Conservation (phyloP, 108 stramenopile genomes). For the Parmales sp. region DNA sequence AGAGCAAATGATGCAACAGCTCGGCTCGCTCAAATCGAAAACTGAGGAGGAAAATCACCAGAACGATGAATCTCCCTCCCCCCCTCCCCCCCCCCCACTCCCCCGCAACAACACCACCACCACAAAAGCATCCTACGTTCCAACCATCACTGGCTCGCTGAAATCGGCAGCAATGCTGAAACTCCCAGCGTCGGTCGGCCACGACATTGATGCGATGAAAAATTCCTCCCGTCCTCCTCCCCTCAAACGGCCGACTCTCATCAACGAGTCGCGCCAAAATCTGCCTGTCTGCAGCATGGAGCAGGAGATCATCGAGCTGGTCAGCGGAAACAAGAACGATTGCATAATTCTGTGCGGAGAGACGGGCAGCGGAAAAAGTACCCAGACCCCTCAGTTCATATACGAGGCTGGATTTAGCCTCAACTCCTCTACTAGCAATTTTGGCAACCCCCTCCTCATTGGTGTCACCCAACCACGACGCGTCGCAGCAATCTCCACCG, state of each 20-base stretch:
- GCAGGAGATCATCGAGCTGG: constrained; percentile 92
- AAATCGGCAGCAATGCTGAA: constrained; percentile 9
- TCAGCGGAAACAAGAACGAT: constrained; percentile 72
- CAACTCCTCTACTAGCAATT: constrained; percentile 4
- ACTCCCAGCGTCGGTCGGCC: constrained; percentile 21
- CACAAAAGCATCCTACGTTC: constrained; percentile 13
- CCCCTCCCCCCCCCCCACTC: constrained; percentile 32
- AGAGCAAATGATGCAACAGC: constrained; percentile 53
- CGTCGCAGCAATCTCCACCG: constrained; percentile 92
- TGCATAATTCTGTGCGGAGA: constrained; percentile 86
- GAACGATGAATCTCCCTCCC: constrained; percentile 30
- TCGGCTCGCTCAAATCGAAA: constrained; percentile 31
- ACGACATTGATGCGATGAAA: too few species aligned
- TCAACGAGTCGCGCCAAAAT: constrained; percentile 61
- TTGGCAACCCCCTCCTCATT: constrained; percentile 34
- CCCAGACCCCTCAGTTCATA: constrained; percentile 90
- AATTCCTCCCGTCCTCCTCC: background rate
- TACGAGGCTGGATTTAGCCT: constrained; percentile 82
- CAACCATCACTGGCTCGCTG: constrained; percentile 24
- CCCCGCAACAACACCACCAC: constrained; percentile 25
- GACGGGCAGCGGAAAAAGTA: constrained; percentile 69
- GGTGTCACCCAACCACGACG: constrained; percentile 87
- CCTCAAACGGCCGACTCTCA: constrained; percentile 38
- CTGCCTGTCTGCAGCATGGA: constrained; percentile 96
- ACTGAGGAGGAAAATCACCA: background rate